Evolutionary conservation across 768 basidiomycete genomes (phyloP).

Genomic region (Crassisporium funariophilum): DNA sequence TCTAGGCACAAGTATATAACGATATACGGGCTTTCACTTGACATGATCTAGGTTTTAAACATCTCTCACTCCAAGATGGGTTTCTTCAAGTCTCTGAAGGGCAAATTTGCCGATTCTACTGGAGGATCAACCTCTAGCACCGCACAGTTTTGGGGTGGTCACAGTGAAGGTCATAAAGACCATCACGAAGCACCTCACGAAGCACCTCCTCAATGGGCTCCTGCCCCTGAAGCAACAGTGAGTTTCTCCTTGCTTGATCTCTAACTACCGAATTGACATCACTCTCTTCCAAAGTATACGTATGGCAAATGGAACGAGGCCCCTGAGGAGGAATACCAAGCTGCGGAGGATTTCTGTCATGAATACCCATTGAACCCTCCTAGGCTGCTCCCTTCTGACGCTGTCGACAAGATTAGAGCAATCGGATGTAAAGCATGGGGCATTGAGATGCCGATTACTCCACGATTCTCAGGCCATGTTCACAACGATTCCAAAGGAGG

Average conservation of each 20-base stretch:
- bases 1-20: too few relatives aligned
- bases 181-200: background rate
- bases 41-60: slow-evolving; percentile 1
- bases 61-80: slow-evolving; percentile 4
- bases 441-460: slow-evolving; percentile 40
- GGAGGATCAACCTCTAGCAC: background rate
- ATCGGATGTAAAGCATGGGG: slow-evolving; percentile 57
- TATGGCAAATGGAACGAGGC: slow-evolving; percentile 61
- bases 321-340: slow-evolving; percentile 52
- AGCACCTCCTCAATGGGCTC: slow-evolving; percentile 56
- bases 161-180: background rate
- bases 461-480: slow-evolving; percentile 50
- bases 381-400: slow-evolving; percentile 49
- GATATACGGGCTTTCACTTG: too few relatives aligned
- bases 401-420: slow-evolving; percentile 51
- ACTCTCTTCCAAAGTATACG: slow-evolving; percentile 31
- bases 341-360: slow-evolving; percentile 53
- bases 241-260: slow-evolving; percentile 3
- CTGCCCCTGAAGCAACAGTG: slow-evolving; percentile 56
- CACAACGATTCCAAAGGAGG: slow-evolving; percentile 36
- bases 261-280: background rate
- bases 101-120: slow-evolving; percentile 6
- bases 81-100: slow-evolving; percentile 17
- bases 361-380: slow-evolving; percentile 41
- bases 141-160: background rate